Base-by-base conservation (phyloP, 106 monocot genomes). In the Phalaenopsis aphrodite region DNA sequence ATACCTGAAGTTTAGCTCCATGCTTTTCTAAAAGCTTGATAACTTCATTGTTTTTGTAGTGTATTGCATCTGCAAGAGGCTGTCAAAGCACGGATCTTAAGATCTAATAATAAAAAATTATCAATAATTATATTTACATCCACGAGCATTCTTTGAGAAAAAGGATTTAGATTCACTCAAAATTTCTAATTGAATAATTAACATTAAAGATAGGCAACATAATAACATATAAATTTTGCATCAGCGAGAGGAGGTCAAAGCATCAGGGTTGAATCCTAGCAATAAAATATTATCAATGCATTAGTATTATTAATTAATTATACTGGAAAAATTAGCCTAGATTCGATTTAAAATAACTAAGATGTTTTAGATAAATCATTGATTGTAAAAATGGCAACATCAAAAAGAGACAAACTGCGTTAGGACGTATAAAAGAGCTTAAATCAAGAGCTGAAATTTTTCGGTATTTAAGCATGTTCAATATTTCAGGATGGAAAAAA, bases 11-110 rank as follows among this genome's bases (percentile, higher is more conserved):
- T 79, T 90, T 94, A 56, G 97, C 92, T 52, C 97, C 97, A 73
- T 86, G 74, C 49, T 89, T 92, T 79, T 98, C 94, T 84, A 98
- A 88, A 64, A 94, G 79, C 79, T 88, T 88, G 78, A 98, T 98
- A 57, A 87, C 92, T 48, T 87, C 89, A 81, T 88, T 75, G 41
- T 94, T 86, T 78, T 98, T 90, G 80, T 92, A 92, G 79, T 92
- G 86, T 75, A 92, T 89, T 81, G 97, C 97, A 92, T 98, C 97
- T 56, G 92, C 94, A 64, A 98, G 87, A 41, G 97, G 97, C 97
- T 98, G 88, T 81, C 74, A 74, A 74, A 45, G 69, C 69, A 69
- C 39, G 2, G 14, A 69, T 2, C 38, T 69, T 69, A 21, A 39
- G 69, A 69, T 39, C 39, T 39, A 69, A 39, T 69, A 69, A 38